These are phyloP conservation scores for Tephrocybe rancida DNA, from an alignment of 768 basidiomycete species.

Conservation along the genomic window DNA sequence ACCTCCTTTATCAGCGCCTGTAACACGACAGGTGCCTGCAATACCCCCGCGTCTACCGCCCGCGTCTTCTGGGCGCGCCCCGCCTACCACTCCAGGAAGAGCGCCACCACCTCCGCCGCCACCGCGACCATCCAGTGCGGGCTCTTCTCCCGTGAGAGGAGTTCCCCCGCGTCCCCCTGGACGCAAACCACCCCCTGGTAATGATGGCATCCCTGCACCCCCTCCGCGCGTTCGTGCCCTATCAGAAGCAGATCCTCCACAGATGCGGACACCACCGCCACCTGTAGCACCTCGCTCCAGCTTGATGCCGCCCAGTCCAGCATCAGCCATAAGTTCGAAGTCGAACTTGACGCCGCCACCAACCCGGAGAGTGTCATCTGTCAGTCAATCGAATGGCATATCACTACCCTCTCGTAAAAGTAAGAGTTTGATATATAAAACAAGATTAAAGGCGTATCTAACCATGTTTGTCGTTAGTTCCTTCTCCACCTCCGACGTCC, in stretches of 20 bases:
- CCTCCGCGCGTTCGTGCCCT: conserved; percentile 41
- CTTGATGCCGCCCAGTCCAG: conserved; percentile 22
- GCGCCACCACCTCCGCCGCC: conserved; percentile 37
- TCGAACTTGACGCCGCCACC: conserved; percentile 8
- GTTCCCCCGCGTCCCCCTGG: conserved; percentile 43
- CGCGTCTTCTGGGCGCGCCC: conserved; percentile 17
- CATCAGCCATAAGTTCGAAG: not conserved
- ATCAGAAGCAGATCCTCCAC: conserved; percentile 44
- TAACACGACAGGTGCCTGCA: conserved; percentile 27
- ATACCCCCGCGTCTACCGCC: conserved; percentile 30
- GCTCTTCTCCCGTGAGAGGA: conserved; percentile 29
- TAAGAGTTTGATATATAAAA: conserved; percentile 29
- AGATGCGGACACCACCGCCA: conserved; percentile 31
- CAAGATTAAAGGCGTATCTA: not conserved
- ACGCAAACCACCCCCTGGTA: conserved; percentile 32
- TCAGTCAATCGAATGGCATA: conserved; percentile 22
- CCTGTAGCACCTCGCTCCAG: conserved; percentile 29
- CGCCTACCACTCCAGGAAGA: conserved; percentile 35
- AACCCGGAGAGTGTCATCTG: conserved; percentile 11
- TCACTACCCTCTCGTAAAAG: conserved; percentile 49
- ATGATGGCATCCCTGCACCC: conserved; percentile 31
- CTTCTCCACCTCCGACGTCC: conserved; percentile 57
- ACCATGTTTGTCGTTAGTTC: conserved; percentile 31
- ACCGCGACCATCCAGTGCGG: conserved; percentile 38
- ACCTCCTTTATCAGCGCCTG: conserved; percentile 19